Percentiles rank a stretch among this genome's conserved stretches.
Conservation (phyloP, 2,329 filamentous ascomycete genomes). For the Myriosclerotinia curreyana region DNA sequence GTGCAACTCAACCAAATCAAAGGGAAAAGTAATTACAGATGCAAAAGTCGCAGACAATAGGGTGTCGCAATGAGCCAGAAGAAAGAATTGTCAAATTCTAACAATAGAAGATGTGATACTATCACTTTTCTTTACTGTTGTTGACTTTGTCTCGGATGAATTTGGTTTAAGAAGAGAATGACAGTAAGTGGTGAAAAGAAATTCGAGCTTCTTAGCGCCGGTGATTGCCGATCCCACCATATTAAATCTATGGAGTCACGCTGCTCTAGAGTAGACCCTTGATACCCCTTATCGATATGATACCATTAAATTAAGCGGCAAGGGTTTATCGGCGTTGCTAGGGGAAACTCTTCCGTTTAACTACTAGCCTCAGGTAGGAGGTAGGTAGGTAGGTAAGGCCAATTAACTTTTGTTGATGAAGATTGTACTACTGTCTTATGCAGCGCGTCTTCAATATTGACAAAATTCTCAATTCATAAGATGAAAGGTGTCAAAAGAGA, state of each 20-base stretch:
- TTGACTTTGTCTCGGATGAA: not conserved
- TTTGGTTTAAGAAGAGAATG: not conserved
- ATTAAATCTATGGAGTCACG: too few relatives aligned
- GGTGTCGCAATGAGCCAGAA: constrained; percentile 5
- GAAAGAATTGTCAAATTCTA: constrained; percentile 6
- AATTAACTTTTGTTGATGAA: constrained; percentile 18
- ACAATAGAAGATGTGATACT: constrained; percentile 16
- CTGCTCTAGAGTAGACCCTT: not conserved
- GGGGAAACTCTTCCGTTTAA: constrained; percentile 15
- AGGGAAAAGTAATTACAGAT: constrained; percentile 17
- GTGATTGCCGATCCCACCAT: not conserved
- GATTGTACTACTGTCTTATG: not conserved
- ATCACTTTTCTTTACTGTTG: constrained; percentile 8
- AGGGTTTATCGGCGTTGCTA: constrained; percentile 10
- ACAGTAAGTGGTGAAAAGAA: not conserved
- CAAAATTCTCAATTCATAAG: not conserved
- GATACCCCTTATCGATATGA: constrained; percentile 7
- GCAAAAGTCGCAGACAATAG: not conserved
- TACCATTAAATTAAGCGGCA: not conserved
- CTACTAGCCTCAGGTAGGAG: too few relatives aligned
- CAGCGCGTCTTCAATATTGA: constrained; percentile 13
- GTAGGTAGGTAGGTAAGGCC: too few relatives aligned
- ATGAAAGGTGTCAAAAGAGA: not conserved
- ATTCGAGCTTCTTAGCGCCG: constrained; percentile 8
- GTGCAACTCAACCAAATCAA: constrained; percentile 31